A percentile compares a stretch with the other conserved stretches of the same genome.
Evolutionary conservation across 2,329 filamentous ascomycete species (phyloP).

Genomic region (Acrocalymma vagum): DNA sequence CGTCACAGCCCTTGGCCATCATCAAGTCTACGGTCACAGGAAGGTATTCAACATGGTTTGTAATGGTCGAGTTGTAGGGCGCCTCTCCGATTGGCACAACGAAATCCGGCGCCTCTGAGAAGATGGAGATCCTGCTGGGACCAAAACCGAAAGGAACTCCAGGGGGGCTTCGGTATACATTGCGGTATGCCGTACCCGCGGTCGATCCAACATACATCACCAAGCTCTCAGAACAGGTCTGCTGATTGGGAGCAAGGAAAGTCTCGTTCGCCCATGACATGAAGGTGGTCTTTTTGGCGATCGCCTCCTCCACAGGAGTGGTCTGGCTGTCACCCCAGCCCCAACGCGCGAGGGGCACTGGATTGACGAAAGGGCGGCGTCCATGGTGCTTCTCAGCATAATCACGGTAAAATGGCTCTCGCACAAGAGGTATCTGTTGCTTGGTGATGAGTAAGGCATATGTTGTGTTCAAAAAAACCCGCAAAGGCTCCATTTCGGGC

Average conservation of each 20-base stretch:
- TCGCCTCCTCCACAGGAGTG: conserved; percentile 51
- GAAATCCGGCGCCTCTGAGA: conserved; percentile 58
- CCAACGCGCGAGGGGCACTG: conserved; percentile 58
- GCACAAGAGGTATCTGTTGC: conserved; percentile 56
- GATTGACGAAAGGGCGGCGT: conserved; percentile 59
- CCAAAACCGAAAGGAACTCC: conserved; percentile 58
- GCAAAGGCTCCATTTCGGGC: conserved; percentile 39
- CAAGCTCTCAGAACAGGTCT: conserved; percentile 60
- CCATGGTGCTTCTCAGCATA: conserved; percentile 58
- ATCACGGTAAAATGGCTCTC: conserved; percentile 59
- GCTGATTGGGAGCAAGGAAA: conserved; percentile 51
- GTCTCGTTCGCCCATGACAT: conserved; percentile 58
- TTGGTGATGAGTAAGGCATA: conserved; percentile 59
- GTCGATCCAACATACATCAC: conserved; percentile 57
- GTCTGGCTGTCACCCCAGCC: conserved; percentile 54
- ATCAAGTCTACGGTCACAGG: conserved; percentile 68
- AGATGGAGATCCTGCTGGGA: conserved; percentile 57
- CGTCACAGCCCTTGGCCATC: conserved; percentile 68
- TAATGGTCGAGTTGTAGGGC: conserved; percentile 58
- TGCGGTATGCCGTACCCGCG: conserved; percentile 53
- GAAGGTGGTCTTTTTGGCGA: conserved; percentile 61
- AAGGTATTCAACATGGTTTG: conserved; percentile 58
- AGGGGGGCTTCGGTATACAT: conserved; percentile 54
- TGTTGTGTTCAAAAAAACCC: conserved; percentile 52
- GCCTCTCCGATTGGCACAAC: conserved; percentile 56